Evolutionary conservation across 2,329 filamentous ascomycete species (phyloP), one percentile per base, ranked within the genome.

Genomic region (Shiraia sp.): DNA sequence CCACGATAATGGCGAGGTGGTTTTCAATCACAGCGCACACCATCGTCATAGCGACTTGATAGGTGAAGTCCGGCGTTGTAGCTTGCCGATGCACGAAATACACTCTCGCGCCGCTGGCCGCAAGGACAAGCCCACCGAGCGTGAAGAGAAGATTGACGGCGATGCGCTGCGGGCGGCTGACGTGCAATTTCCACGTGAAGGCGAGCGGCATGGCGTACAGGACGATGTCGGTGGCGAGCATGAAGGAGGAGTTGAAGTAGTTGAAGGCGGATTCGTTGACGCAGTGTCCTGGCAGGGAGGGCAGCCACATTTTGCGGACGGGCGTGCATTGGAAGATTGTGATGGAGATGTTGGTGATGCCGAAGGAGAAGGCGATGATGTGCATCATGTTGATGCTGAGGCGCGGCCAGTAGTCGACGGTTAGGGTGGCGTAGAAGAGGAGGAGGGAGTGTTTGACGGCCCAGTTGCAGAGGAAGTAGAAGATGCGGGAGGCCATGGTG

Each of bases 381-480:
- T 63, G 61, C 60, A 69, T 66, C 41, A 63, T 34, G 33, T 57
- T 61, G 19, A 73, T 66, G 24, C 54, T 56, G 41, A 45, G 45
- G 14, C 42, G 50, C 15, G 57, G 52, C 28, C 42, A 49, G 8
- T 38, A 47, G 15, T 60, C 57, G 29, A 57, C 54, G 17, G 61
- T 62, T n/a, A 72, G 61, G 23, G 68, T 65, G 19, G 65, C 49
- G 46, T 73, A 73, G 53, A 73, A 63, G 40, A 69, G 52, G 6
- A 72, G 59, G 6, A 72, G 57, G 0, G 68, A 69, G 29, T 72
- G 57, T 51, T 72, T 72, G 45, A 72, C 59, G 32, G 61, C 65
- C 62, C 69, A 71, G 40, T 72, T 70, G 38, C 67, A 69, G 30
- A 56, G 42, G 44, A 70, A 69, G 51, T 73, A 73, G 49, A 71